phyloP scores from a whole-genome alignment of 768 basidiomycete species.

The Hortiboletus campestris region DNA sequence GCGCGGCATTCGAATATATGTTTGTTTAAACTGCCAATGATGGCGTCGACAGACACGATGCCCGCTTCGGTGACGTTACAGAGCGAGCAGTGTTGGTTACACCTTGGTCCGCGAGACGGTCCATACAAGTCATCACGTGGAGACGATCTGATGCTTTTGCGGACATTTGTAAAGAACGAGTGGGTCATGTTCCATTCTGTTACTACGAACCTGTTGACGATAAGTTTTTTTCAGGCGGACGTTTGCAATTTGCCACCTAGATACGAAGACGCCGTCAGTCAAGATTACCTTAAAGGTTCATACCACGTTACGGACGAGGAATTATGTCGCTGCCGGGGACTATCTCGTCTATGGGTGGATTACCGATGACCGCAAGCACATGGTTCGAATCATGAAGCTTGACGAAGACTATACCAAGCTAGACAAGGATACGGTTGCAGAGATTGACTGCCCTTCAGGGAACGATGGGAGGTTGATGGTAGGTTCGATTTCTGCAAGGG shows the following conservation, averaged over 20 bases:
- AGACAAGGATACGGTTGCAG: constrained; percentile 21
- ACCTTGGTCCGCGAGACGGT: constrained; percentile 20
- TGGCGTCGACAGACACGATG: background rate
- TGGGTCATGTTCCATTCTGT: constrained; percentile 3
- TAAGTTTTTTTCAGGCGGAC: constrained; percentile 8
- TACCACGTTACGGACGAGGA: constrained; percentile 24
- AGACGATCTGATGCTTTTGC: constrained; percentile 28
- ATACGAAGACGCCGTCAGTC: constrained; percentile 27
- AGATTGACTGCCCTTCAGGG: constrained; percentile 30
- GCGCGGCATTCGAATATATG: constrained; percentile 30
- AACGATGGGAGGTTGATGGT: constrained; percentile 29
- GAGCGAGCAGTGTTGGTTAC: constrained; percentile 30
- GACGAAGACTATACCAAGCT: constrained; percentile 23
- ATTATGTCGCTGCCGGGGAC: constrained; percentile 22
- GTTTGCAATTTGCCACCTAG: constrained; percentile 27
- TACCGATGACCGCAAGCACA: constrained; percentile 26
- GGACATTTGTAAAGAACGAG: constrained; percentile 28
- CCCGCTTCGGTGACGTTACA: constrained; percentile 26
- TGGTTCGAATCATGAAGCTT: constrained; percentile 31
- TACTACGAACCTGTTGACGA: background rate
- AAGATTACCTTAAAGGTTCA: constrained; percentile 26
- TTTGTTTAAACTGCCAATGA: constrained; percentile 21
- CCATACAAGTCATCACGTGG: constrained; percentile 33
- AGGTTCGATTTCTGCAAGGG: background rate
- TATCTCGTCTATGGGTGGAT: constrained; percentile 32